phyloP scores from a whole-genome alignment of 2,329 filamentous ascomycete genomes.

The Ophiostoma piceae region DNA sequence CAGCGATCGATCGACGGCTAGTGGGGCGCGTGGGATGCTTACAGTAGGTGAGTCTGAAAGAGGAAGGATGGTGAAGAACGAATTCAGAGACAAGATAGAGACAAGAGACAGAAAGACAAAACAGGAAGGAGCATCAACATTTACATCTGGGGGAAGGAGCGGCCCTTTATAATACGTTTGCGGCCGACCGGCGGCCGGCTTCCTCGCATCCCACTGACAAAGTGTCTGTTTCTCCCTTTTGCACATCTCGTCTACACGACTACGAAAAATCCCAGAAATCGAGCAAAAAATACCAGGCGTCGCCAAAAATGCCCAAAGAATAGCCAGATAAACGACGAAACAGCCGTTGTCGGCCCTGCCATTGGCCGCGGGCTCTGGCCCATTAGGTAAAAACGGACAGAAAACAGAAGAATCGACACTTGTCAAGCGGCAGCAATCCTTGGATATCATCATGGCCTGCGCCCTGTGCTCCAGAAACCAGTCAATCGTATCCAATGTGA shows the following conservation, averaged over 20 bases:
- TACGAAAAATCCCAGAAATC: neutral
- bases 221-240: neutral
- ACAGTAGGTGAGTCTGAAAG: neutral
- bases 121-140: neutral
- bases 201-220: neutral
- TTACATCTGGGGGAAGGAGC: neutral
- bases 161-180: conserved; percentile 5
- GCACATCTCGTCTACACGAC: neutral
- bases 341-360: neutral
- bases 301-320: no score
- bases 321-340: neutral
- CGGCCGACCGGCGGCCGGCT: neutral
- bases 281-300: neutral
- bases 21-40: conserved; percentile 16
- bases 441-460: neutral
- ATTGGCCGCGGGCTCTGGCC: conserved; percentile 11
- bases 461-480: neutral
- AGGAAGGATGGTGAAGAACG: conserved; percentile 7
- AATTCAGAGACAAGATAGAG: neutral
- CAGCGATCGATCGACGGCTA: conserved; percentile 14
- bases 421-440: neutral
- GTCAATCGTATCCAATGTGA: neutral
- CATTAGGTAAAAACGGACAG: conserved; percentile 22
- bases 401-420: neutral
- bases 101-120: neutral